Evolutionary conservation across 495 filamentous ascomycete species (phyloP).

Genomic region (Penicillium pulvis): DNA sequence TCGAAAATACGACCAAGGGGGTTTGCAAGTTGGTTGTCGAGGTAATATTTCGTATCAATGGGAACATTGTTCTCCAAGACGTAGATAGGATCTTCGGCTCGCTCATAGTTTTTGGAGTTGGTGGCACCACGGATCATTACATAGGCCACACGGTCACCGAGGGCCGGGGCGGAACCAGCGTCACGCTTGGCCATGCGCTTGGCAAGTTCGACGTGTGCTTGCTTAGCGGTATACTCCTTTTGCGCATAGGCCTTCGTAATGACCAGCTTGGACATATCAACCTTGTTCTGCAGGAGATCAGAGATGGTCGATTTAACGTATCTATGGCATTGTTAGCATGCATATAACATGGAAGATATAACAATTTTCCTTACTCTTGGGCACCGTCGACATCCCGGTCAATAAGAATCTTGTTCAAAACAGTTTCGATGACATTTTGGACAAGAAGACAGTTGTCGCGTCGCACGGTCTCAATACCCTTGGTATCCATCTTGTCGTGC

Average conservation of each 20-base stretch:
- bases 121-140: slow-evolving; percentile 93
- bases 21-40: slow-evolving; percentile 97
- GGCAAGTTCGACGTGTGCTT: slow-evolving; percentile 93
- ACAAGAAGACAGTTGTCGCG: slow-evolving; percentile 95
- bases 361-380: slow-evolving; percentile 71
- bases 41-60: slow-evolving; percentile 98
- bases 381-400: slow-evolving; percentile 86
- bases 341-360: not conserved
- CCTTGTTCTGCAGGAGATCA: slow-evolving; percentile 92
- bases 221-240: slow-evolving; percentile 77
- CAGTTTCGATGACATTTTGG: slow-evolving; percentile 96
- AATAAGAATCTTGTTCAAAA: slow-evolving; percentile 92
- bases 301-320: slow-evolving; percentile 97
- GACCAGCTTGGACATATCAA: slow-evolving; percentile 99
- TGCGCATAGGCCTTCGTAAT: slow-evolving; percentile 98
- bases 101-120: slow-evolving; percentile 90
- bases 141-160: slow-evolving; percentile 97
- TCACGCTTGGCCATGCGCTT: slow-evolving; percentile 96
- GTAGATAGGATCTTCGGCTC: slow-evolving; percentile 93
- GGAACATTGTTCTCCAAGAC: slow-evolving; percentile 97
- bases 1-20: slow-evolving; percentile 95
- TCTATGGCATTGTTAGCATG: slow-evolving; percentile 44
- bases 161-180: slow-evolving; percentile 86
- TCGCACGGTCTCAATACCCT: slow-evolving; percentile 97
- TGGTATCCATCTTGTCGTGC: slow-evolving; percentile 99